Evolutionary conservation across 495 filamentous ascomycete species (phyloP), one percentile per base, ranked within the genome.

Genomic region (Penicillium ochrochloron): DNA sequence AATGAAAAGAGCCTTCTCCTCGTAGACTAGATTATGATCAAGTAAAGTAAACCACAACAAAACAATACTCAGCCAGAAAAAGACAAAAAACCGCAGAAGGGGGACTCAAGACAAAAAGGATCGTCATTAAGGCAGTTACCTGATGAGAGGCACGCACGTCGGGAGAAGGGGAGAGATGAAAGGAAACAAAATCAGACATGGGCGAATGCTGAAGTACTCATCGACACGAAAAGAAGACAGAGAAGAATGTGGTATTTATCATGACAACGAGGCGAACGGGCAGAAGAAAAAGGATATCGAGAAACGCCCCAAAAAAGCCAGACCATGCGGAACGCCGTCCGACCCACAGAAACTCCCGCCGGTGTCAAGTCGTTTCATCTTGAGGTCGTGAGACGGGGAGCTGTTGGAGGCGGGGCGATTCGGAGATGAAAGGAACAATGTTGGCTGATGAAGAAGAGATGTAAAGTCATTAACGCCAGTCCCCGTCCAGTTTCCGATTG

Each of bases 281-380:
- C 54, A 15, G n/a, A 41, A 59, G 57, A 63, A 66, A 37, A 59
- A 65, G 61, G 59, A 54, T 54, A 62, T 62, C 54, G 41, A 60
- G 61, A 66, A 66, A 72, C 67, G 67, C 67, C 68, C 41, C 59
- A 35, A 8, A 57, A 62, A 56, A 64, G 63, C 39, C n/a, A 58
- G 62, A 61, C 56, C 65, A 48, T 62, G 61, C 58, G 48, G 33
- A 70, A 70, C 68, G 68, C 68, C 70, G 59, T 64, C 70, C 66
- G 66, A 70, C 61, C 63, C 58, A 44, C 23, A 57, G 19, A 68
- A 51, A 61, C 31, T 60, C 60, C 33, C 58, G 66, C 63, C 62
- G 68, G 66, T 66, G 68, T 71, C 59, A 65, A 71, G 64, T 73
- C 69, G 67, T 73, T 59, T 70, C 71, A 69, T 73, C 59, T 50